Conservation (phyloP, 345 rosid genomes). For the Excoecaria cochinchinensis region DNA sequence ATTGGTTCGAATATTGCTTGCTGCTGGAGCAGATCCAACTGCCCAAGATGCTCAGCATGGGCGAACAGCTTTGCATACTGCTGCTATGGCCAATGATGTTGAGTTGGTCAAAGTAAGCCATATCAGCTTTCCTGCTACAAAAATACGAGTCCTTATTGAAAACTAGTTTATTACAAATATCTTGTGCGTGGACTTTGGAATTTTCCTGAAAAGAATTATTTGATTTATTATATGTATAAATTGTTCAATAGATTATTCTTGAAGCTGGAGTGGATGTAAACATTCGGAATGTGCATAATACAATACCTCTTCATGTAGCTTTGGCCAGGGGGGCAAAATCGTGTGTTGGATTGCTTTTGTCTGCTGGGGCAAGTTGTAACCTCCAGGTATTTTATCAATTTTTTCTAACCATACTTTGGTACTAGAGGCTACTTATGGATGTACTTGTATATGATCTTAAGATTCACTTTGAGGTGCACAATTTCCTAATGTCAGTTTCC, state of each 20-base stretch:
- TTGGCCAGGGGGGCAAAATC: slow-evolving; percentile 87
- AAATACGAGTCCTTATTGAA: neutral
- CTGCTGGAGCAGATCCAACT: slow-evolving; percentile 91
- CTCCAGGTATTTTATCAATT: slow-evolving; percentile 60
- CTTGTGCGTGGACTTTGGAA: neutral
- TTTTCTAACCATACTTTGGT: neutral
- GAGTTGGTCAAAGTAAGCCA: slow-evolving; percentile 78
- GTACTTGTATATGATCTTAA: neutral
- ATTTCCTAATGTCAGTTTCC: neutral
- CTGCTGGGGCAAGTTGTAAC: slow-evolving; percentile 84
- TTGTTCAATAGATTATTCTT: slow-evolving; percentile 64
- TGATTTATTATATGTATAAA: neutral
- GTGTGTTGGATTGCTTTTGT: slow-evolving; percentile 83
- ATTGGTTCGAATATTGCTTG: slow-evolving; percentile 74
- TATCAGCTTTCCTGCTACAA: neutral
- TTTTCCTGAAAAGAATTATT: neutral
- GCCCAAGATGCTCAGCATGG: slow-evolving; percentile 86
- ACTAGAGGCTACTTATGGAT: slow-evolving; percentile 2
- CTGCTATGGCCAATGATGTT: slow-evolving; percentile 89
- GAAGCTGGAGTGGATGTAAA: slow-evolving; percentile 95
- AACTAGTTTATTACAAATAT: neutral
- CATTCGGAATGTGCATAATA: slow-evolving; percentile 76
- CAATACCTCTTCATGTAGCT: slow-evolving; percentile 93
- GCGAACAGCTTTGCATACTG: slow-evolving; percentile 88
- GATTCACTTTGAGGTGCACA: neutral